Evolutionary conservation across 495 filamentous ascomycete species (phyloP).

Genomic region (Parathielavia hyrcaniae): DNA sequence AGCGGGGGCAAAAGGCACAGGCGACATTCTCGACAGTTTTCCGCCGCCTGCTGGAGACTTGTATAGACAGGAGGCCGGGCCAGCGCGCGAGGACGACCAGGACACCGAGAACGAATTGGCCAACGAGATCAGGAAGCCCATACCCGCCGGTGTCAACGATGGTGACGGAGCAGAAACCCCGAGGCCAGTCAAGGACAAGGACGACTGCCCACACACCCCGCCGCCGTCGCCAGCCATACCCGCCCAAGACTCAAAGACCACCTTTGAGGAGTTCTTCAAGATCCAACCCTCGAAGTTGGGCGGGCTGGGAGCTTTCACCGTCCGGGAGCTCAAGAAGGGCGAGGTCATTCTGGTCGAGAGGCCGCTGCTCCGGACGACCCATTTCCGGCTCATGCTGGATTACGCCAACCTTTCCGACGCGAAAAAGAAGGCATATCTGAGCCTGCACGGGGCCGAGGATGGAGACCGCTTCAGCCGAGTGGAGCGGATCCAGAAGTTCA

Average conservation of each 20-base stretch:
- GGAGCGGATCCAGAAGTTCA: conserved; percentile 24
- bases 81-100: background rate
- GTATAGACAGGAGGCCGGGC: background rate
- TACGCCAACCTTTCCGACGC: conserved; percentile 18
- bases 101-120: background rate
- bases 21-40: too few species aligned
- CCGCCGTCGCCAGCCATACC: background rate
- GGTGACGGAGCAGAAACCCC: background rate
- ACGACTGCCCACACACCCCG: background rate
- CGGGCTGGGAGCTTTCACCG: conserved; percentile 32
- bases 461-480: conserved; percentile 17
- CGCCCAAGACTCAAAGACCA: background rate
- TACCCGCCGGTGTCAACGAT: background rate
- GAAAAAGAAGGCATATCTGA: conserved; percentile 7
- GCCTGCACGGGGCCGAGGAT: conserved; percentile 13
- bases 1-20: background rate
- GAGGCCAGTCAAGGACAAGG: background rate
- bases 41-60: background rate
- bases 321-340: conserved; percentile 19
- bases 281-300: conserved; percentile 24
- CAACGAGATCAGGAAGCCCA: background rate
- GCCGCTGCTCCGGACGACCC: conserved; percentile 21
- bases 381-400: conserved; percentile 13
- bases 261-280: conserved; percentile 16
- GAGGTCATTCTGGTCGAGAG: conserved; percentile 29